phyloP scores from a whole-genome alignment of 164 flowering plant genomes.

The Pachysandra terminalis region DNA sequence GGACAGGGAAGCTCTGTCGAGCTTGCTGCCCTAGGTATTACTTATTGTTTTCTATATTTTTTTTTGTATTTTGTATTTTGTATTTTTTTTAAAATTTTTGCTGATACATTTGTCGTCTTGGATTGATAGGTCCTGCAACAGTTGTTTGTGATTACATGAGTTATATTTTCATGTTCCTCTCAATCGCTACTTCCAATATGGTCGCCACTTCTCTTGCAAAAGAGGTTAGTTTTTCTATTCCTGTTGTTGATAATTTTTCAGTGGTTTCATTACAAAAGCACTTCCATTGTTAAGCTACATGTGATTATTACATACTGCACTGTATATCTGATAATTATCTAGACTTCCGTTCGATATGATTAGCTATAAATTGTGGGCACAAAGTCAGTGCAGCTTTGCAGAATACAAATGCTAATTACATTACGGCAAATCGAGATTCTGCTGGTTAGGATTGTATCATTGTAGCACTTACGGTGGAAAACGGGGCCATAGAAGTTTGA shows the following conservation, averaged over 20 bases:
- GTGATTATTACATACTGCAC: too few relatives aligned
- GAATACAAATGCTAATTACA: too few relatives aligned
- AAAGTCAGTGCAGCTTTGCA: too few relatives aligned
- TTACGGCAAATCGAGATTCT: not conserved
- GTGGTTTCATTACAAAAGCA: too few relatives aligned
- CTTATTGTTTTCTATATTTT: not conserved
- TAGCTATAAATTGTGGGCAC: too few relatives aligned
- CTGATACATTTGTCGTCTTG: not conserved
- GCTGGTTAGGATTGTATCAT: not conserved
- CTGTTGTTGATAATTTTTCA: not conserved
- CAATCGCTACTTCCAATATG: constrained; percentile 92
- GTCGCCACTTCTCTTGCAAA: constrained; percentile 86
- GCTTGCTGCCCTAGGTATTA: constrained; percentile 88
- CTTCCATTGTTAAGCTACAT: too few relatives aligned
- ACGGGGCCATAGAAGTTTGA: not conserved
- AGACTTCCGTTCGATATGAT: too few relatives aligned
- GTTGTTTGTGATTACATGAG: constrained; percentile 78
- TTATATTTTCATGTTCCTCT: constrained; percentile 89
- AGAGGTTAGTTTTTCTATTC: constrained; percentile 36
- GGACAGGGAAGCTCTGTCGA: constrained; percentile 92
- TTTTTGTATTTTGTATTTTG: not conserved
- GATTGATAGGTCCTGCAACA: constrained; percentile 80
- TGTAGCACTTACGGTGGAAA: not conserved
- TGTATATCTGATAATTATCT: too few relatives aligned
- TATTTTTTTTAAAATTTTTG: not conserved